Base-by-base conservation (phyloP, 139 green algal species). In the Auxenochlorella pyrenoidosa region DNA sequence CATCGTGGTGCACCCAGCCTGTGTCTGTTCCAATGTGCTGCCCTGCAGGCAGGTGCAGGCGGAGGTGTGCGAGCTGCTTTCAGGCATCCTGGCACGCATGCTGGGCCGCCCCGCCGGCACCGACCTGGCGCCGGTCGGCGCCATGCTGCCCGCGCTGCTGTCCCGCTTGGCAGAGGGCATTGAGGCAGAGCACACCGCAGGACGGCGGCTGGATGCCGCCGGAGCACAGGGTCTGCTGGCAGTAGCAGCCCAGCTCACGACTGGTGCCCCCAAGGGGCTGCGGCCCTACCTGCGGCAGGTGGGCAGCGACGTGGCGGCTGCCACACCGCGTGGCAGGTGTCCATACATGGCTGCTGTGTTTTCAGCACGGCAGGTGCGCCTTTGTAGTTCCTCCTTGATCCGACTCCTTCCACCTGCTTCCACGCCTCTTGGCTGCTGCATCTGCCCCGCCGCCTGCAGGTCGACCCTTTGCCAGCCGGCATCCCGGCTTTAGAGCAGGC, bases 21-120 rank as follows among this genome's bases (percentile, higher is more conserved):
- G 66, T 34, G 24, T 32, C 22, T 71, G 60, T 22, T 34, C 66
- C 8, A 12, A 8, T 16, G 4, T 73, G 5, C 28, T 21, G 66
- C 66, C 66, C 66, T 79, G 41, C 88, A 91, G 88, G 38, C 60
- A 89, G 79, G n/a, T 89, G 65, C 88, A 91, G 82, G 36, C 34
- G 10, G 32, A 59, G 26, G 88, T 77, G 77, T 94, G 91, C 84
- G 78, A 66, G 43, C 47, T 94, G 34, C 86, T 94, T 24, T n/a
- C 78, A 18, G 63, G 60, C 60, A 72, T 91, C 18, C 32, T 93
- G 68, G 34, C 58, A 10, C 77, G 63, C 72, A 43, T 86, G 65
- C 60, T 85, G 72, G n/a, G 36, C 43, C 58, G 73, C 63, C 82
- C 51, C 36, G 58, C 68, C 30, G 72, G 66, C 30, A 76, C 40